phyloP scores from a whole-genome alignment of 768 basidiomycete species.

The Serendipita vermifera region DNA sequence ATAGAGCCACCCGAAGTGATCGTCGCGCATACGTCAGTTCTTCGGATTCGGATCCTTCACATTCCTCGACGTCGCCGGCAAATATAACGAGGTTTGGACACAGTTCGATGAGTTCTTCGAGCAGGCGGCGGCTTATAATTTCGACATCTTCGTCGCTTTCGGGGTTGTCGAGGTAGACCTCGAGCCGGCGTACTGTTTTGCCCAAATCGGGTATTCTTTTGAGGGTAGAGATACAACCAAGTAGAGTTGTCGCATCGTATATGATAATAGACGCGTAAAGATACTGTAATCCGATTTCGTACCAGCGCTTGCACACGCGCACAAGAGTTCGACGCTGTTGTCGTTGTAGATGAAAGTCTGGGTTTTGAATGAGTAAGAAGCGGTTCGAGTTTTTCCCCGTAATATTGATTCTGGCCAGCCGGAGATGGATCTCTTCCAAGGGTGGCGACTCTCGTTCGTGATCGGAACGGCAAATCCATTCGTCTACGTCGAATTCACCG shows the following conservation, averaged over 20 bases:
- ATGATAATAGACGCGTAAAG: constrained; percentile 2
- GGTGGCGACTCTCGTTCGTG: neutral
- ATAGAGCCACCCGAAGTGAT: neutral
- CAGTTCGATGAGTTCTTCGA: neutral
- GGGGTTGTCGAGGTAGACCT: neutral
- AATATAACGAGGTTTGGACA: neutral
- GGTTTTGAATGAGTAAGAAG: neutral
- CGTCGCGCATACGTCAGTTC: neutral
- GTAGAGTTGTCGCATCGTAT: neutral
- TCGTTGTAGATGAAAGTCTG: neutral
- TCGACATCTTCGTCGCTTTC: neutral
- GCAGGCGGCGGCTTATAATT: neutral
- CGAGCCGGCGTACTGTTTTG: neutral
- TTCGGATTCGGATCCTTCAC: too few relatives aligned
- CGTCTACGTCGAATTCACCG: neutral
- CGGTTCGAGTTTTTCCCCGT: neutral
- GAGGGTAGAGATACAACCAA: neutral
- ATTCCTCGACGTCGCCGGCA: neutral
- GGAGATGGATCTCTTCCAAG: neutral
- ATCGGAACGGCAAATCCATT: neutral
- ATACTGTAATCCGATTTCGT: neutral
- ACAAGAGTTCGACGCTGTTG: neutral
- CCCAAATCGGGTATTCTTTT: neutral
- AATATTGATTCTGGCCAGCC: neutral
- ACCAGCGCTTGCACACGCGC: neutral